A percentile compares a stretch with the other conserved stretches of the same genome.
These are phyloP conservation scores for Camillea tinctor DNA, from an alignment of 2,329 filamentous ascomycete species.

Conservation along the genomic window DNA sequence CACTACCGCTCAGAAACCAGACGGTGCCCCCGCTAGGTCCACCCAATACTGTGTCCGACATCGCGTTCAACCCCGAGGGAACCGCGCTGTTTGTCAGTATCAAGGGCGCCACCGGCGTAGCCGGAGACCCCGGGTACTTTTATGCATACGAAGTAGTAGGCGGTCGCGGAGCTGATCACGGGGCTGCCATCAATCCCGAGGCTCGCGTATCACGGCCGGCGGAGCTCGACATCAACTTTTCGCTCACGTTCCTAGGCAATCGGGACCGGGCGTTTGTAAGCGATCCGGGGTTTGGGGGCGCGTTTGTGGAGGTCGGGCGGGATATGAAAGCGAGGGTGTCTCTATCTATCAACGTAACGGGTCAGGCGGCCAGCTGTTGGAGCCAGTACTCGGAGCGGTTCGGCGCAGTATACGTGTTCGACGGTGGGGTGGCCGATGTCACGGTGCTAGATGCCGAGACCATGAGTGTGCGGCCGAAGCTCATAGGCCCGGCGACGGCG, in stretches of 20 bases:
- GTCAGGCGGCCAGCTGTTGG: slow-evolving; percentile 43
- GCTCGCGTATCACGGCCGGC: slow-evolving; percentile 27
- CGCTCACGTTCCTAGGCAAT: slow-evolving; percentile 32
- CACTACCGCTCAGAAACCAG: slow-evolving; percentile 35
- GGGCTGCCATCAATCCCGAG: slow-evolving; percentile 4
- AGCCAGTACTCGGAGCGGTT: slow-evolving; percentile 34
- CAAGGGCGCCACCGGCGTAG: slow-evolving; percentile 38
- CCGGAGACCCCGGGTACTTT: slow-evolving; percentile 40
- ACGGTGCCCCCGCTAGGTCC: slow-evolving; percentile 40
- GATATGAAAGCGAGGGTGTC: slow-evolving; percentile 24
- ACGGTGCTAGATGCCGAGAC: slow-evolving; percentile 38
- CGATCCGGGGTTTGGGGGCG: slow-evolving; percentile 43
- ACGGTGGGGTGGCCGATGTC: slow-evolving; percentile 37
- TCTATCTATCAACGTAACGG: slow-evolving; percentile 32
- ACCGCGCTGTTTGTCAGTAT: slow-evolving; percentile 29
- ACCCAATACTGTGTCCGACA: slow-evolving; percentile 39
- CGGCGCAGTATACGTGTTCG: slow-evolving; percentile 40
- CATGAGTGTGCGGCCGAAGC: slow-evolving; percentile 31
- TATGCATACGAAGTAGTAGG: slow-evolving; percentile 34
- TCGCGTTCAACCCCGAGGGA: slow-evolving; percentile 35
- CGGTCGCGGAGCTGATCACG: too few relatives aligned
- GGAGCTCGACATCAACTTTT: slow-evolving; percentile 41
- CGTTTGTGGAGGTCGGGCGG: slow-evolving; percentile 27
- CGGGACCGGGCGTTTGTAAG: slow-evolving; percentile 36
- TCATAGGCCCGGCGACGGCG: slow-evolving; percentile 33